A percentile compares a stretch with the other conserved stretches of the same genome.
Conservation (phyloP, 2,329 filamentous ascomycete genomes). For the Dactylellina cionopaga region DNA sequence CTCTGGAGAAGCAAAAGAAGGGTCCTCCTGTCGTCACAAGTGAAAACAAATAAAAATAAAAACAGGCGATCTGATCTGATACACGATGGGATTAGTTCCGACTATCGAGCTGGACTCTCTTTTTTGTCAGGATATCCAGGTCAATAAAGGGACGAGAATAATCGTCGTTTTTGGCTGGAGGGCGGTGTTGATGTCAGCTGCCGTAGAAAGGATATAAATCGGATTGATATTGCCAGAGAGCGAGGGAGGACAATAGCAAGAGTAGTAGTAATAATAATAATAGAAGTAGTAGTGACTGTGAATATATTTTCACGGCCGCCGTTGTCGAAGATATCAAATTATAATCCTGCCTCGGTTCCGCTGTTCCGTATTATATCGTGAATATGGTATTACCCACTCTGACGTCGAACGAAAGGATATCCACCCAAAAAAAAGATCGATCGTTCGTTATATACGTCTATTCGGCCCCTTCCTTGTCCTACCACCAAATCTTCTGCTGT, state of each 20-base stretch:
- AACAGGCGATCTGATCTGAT: too few relatives aligned
- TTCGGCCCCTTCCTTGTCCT: conserved; percentile 33
- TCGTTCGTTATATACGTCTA: neutral
- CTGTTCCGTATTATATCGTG: conserved; percentile 14
- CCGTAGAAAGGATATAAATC: neutral
- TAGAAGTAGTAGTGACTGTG: neutral
- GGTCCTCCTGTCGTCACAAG: conserved; percentile 13
- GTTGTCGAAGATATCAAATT: too few relatives aligned
- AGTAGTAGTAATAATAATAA: too few relatives aligned
- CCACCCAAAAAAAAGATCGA: neutral
- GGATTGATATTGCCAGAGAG: neutral
- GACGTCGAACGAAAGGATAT: conserved; percentile 9
- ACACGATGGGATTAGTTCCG: neutral
- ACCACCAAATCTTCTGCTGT: conserved; percentile 11
- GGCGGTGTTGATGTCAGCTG: too few relatives aligned
- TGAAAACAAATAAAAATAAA: neutral
- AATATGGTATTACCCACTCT: conserved; percentile 21
- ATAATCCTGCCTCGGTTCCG: conserved; percentile 29
- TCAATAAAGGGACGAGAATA: too few relatives aligned
- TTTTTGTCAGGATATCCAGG: conserved; percentile 12
- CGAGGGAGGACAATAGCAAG: neutral
- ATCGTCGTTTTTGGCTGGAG: too few relatives aligned
- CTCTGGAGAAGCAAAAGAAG: too few relatives aligned
- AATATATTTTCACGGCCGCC: too few relatives aligned
- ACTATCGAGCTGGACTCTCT: neutral